These are phyloP conservation scores for Bombardia bombarda DNA, from an alignment of 495 filamentous ascomycete genomes.

Conservation along the genomic window DNA sequence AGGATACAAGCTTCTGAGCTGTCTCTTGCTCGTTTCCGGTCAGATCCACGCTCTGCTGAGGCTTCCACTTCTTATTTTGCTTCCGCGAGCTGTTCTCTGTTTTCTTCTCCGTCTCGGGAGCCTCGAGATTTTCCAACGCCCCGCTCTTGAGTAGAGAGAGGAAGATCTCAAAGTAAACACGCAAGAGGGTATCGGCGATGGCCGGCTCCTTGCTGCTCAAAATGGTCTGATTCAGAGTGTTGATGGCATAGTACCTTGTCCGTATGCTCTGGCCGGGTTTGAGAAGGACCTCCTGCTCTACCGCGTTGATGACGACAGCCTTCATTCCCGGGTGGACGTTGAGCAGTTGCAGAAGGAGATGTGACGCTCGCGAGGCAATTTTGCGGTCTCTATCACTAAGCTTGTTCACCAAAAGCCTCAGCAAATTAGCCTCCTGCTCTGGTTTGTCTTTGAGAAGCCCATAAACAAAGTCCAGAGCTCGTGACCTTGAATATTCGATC, in stretches of 20 bases:
- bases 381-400: slow-evolving; percentile 90
- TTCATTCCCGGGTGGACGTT: slow-evolving; percentile 91
- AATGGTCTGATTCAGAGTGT: slow-evolving; percentile 94
- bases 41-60: slow-evolving; percentile 6
- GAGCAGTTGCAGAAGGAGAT: slow-evolving; percentile 82
- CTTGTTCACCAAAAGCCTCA: slow-evolving; percentile 89
- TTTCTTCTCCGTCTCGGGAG: slow-evolving; percentile 15
- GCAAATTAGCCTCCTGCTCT: slow-evolving; percentile 90
- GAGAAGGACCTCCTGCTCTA: slow-evolving; percentile 83
- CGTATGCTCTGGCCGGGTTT: slow-evolving; percentile 77
- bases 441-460: slow-evolving; percentile 91
- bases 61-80: slow-evolving; percentile 11
- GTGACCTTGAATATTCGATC: slow-evolving; percentile 79
- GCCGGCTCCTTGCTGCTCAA: slow-evolving; percentile 72
- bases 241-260: slow-evolving; percentile 91
- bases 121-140: slow-evolving; percentile 16
- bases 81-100: slow-evolving; percentile 6
- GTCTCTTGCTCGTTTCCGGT: slow-evolving; percentile 42
- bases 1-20: slow-evolving; percentile 83
- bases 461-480: slow-evolving; percentile 80
- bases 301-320: slow-evolving; percentile 66
- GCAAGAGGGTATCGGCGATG: slow-evolving; percentile 71
- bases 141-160: slow-evolving; percentile 61
- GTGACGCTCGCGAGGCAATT: slow-evolving; percentile 85
- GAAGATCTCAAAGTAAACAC: slow-evolving; percentile 87